Percentiles rank a stretch among this genome's conserved stretches.
phyloP scores from a whole-genome alignment of 2,329 filamentous ascomycete genomes.

The Diaporthe longicolla region DNA sequence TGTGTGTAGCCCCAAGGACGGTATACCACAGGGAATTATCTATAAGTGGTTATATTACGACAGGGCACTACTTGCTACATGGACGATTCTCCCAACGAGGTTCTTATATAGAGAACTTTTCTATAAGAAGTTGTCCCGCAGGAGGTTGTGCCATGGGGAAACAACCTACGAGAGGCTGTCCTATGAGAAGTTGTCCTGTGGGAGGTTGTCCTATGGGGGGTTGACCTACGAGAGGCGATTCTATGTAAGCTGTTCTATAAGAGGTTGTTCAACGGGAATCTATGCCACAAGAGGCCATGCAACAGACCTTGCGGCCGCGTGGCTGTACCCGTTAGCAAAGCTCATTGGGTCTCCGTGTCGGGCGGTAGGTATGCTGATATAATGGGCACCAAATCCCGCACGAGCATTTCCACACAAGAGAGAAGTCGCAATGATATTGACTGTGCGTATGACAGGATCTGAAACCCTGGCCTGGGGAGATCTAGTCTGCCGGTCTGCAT shows the following conservation, averaged over 20 bases:
- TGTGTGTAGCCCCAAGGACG: neutral
- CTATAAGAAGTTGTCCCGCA: neutral
- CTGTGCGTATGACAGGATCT: neutral
- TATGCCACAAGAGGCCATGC: neutral
- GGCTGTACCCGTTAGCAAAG: too few relatives aligned
- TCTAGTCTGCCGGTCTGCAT: neutral
- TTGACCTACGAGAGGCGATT: too few relatives aligned
- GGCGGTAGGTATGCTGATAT: neutral
- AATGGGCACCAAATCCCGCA: neutral
- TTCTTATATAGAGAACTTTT: neutral
- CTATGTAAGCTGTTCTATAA: neutral
- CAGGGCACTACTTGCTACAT: too few relatives aligned
- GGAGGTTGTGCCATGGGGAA: too few relatives aligned
- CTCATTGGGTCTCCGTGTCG: too few relatives aligned
- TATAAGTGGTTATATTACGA: too few relatives aligned
- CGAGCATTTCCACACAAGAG: neutral
- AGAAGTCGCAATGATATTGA: neutral
- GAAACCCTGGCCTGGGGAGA: neutral
- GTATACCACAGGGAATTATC: neutral
- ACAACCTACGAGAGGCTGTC: too few relatives aligned
- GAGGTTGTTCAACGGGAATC: neutral
- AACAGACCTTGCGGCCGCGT: neutral
- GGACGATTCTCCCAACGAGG: too few relatives aligned
- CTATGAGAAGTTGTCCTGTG: neutral
- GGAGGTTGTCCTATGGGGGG: too few relatives aligned